Base-by-base conservation (phyloP, 225 moss, liverwort and hornwort species). In the Pseudisothecium myosuroides region DNA sequence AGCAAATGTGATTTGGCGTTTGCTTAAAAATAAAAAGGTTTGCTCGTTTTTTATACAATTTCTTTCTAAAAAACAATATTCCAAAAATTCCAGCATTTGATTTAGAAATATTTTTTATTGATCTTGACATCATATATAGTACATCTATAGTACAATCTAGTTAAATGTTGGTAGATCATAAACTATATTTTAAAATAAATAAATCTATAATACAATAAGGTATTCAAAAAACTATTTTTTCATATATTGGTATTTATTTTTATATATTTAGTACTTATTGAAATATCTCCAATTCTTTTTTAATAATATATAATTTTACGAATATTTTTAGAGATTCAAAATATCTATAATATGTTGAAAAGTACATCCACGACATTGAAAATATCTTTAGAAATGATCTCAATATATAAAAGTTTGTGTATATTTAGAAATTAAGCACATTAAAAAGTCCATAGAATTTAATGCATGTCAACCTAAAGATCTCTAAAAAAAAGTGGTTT, bases 101-200 rank as follows among this genome's bases (percentile, higher is more conserved):
- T 23, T 54, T 23, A 9, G 4, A 2, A 56, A n/a, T 58, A 7
- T 39, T 79, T 56, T 58, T 28, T 37, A 6, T 0, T 24, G 4
- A 6, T 10, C 1, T 0, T 55, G 0, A 12, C 10, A 32, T 14
- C 4, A 6, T 0, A 0, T 15, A 10, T 0, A 1, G 2, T 14
- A 1, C 8, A 5, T 8, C 2, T 78, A 22, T 76, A 34, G 15
- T 17, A n/a, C 37, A 78, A 79, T 79, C 17, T 79, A 1, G 11
- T 26, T 39, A 11, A 1, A 28, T 28, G 59, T 80, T 5, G 2
- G 12, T 5, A 79, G 3, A 17, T 39, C 1, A 11, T 2, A 12
- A 39, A 18, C 0, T 39, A 0, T 58, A 5, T 17, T 24, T 24
- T 82, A 20, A 60, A 41, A 14, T 6, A 21, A 13, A 6, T 14